phyloP scores from a whole-genome alignment of 352 stramenopile species.

The Pythium scleroteichum region DNA sequence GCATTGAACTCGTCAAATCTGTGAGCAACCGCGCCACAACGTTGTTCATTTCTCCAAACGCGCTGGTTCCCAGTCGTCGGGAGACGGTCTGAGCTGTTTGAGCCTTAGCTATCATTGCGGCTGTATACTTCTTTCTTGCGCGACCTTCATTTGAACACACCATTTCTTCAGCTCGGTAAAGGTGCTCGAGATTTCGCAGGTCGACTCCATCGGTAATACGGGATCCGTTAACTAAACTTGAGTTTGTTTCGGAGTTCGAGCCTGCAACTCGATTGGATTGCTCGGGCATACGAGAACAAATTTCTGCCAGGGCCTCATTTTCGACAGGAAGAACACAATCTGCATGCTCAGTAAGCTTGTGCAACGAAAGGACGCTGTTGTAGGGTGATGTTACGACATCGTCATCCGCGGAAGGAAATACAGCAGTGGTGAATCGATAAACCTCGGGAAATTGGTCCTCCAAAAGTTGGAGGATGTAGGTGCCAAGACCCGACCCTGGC shows the following conservation, averaged over 20 bases:
- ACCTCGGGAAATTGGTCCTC: conserved; percentile 87
- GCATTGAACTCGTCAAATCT: conserved; percentile 98
- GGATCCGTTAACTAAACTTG: conserved; percentile 34
- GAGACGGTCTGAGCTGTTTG: conserved; percentile 3
- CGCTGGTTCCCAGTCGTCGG: conserved; percentile 41
- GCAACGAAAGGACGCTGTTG: conserved; percentile 85
- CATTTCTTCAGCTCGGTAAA: conserved; percentile 41
- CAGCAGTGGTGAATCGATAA: conserved; percentile 80
- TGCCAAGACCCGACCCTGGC: conserved; percentile 86
- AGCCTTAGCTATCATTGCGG: conserved; percentile 1
- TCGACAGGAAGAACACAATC: conserved; percentile 92
- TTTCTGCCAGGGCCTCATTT: conserved; percentile 85
- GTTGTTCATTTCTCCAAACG: conserved; percentile 99
- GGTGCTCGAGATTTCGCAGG: conserved; percentile 43
- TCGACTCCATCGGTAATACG: conserved; percentile 50
- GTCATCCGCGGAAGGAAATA: conserved; percentile 87
- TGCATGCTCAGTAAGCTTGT: conserved; percentile 84
- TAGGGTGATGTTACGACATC: conserved; percentile 94
- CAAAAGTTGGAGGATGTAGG: conserved; percentile 82
- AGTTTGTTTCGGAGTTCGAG: not conserved
- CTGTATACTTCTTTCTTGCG: conserved; percentile 29
- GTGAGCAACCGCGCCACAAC: conserved; percentile 97
- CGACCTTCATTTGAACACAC: conserved; percentile 14
- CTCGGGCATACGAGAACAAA: conserved; percentile 34
- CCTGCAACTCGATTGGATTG: not conserved